Evolutionary conservation across 805 yeast genomes (phyloP).

Genomic region (Wickerhamomyces chambardii): DNA sequence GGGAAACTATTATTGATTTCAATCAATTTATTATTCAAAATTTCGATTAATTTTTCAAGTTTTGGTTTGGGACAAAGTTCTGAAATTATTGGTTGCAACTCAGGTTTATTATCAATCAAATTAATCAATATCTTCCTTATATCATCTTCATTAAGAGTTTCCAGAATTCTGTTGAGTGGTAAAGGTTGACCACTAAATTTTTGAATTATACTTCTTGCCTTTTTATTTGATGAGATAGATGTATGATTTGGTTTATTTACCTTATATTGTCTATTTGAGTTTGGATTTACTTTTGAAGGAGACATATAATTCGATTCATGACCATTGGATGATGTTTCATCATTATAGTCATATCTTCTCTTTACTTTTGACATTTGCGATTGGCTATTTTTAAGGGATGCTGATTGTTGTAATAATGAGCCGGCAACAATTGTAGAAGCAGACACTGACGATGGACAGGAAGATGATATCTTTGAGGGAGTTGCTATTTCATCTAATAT

Average conservation of each 20-base stretch:
- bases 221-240: conserved; percentile 13
- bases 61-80: conserved; percentile 49
- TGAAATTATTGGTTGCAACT: conserved; percentile 40
- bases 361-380: conserved; percentile 2
- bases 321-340: conserved; percentile 4
- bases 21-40: conserved; percentile 32
- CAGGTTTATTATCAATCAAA: conserved; percentile 55
- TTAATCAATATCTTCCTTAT: conserved; percentile 42
- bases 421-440: background rate
- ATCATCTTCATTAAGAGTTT: conserved; percentile 51
- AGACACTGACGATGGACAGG: background rate
- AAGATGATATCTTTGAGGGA: background rate
- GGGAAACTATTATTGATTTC: conserved; percentile 47
- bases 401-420: too few relatives aligned
- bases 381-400: too few relatives aligned
- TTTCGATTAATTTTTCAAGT: conserved; percentile 37
- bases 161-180: conserved; percentile 57
- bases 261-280: conserved; percentile 6
- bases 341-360: conserved; percentile 7
- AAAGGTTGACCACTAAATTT: conserved; percentile 45
- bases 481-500: conserved; percentile 17
- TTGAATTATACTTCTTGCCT: conserved; percentile 7
- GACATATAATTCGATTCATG: conserved; percentile 1
- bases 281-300: conserved; percentile 1
- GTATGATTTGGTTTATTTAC: conserved; percentile 4